phyloP scores from a whole-genome alignment of 495 filamentous ascomycete species.

The Penicillium herquei region DNA sequence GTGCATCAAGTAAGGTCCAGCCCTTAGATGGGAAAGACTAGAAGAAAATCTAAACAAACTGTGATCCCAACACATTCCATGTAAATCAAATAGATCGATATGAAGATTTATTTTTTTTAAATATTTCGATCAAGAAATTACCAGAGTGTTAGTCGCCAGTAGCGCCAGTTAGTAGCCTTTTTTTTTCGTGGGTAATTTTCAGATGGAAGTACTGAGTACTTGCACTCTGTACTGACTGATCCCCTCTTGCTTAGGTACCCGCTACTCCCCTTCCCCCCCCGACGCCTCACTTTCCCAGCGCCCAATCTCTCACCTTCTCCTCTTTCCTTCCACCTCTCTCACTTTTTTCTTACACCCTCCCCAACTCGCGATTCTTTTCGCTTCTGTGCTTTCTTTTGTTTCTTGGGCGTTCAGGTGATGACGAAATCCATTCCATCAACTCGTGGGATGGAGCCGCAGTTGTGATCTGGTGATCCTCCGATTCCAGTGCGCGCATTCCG shows the following conservation, averaged over 20 bases:
- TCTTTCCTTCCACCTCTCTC: slow-evolving; percentile 2
- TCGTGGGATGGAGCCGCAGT: slow-evolving; percentile 26
- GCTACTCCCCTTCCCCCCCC: slow-evolving; percentile 10
- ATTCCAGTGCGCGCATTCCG: slow-evolving; percentile 32
- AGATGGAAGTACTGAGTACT: slow-evolving; percentile 16
- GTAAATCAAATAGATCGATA: not conserved
- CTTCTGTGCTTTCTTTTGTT: slow-evolving; percentile 22
- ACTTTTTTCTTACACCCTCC: slow-evolving; percentile 2
- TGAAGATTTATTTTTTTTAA: not conserved
- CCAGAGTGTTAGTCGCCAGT: slow-evolving; percentile 14
- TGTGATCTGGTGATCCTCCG: slow-evolving; percentile 29
- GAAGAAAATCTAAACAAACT: slow-evolving; percentile 27
- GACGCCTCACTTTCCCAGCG: slow-evolving; percentile 16
- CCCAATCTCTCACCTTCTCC: slow-evolving; percentile 17
- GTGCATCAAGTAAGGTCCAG: slow-evolving; percentile 28
- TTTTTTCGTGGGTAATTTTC: not conserved
- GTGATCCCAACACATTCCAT: not conserved
- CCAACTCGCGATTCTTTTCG: slow-evolving; percentile 12
- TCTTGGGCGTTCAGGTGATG: slow-evolving; percentile 30
- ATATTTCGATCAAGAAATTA: not conserved
- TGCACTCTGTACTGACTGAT: not conserved
- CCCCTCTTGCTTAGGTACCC: slow-evolving; percentile 8
- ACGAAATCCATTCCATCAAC: slow-evolving; percentile 18
- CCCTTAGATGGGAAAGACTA: slow-evolving; percentile 17
- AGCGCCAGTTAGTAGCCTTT: slow-evolving; percentile 16